Percentiles rank a stretch among this genome's conserved stretches.
phyloP scores from a whole-genome alignment of 768 basidiomycete species.

The Trametes coccinea region DNA sequence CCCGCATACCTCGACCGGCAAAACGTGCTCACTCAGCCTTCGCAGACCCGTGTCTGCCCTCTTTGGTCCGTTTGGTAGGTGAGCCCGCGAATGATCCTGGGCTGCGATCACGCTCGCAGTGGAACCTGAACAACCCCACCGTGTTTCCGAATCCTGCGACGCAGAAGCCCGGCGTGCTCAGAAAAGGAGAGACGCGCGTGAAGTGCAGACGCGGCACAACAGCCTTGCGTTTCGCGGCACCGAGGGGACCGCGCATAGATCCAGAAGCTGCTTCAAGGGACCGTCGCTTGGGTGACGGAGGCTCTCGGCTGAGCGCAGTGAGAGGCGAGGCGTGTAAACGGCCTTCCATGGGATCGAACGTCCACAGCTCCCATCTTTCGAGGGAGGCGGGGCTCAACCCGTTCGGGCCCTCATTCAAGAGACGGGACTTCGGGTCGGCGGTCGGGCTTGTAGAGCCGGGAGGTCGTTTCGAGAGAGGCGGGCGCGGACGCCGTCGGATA shows the following conservation, averaged over 20 bases:
- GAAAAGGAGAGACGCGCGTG: slow-evolving; percentile 69
- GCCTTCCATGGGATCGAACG: slow-evolving; percentile 58
- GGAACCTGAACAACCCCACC: slow-evolving; percentile 53
- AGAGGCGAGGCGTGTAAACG: slow-evolving; percentile 53
- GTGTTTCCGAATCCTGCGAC: slow-evolving; percentile 83
- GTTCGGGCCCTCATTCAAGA: slow-evolving; percentile 19
- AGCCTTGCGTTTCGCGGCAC: slow-evolving; percentile 17
- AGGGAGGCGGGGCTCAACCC: slow-evolving; percentile 66
- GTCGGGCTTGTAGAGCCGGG: slow-evolving; percentile 15
- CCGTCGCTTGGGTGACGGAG: slow-evolving; percentile 7
- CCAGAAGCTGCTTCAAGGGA: not conserved
- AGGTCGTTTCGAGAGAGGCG: slow-evolving; percentile 36
- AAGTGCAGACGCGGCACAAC: slow-evolving; percentile 68
- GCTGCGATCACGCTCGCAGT: not conserved
- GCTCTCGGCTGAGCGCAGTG: slow-evolving; percentile 43
- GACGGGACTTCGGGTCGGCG: slow-evolving; percentile 19
- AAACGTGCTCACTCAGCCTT: slow-evolving; percentile 7
- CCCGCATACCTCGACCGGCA: not conserved
- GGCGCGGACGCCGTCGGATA: slow-evolving; percentile 65
- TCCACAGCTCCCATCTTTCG: slow-evolving; percentile 86
- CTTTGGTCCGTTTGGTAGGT: slow-evolving; percentile 10
- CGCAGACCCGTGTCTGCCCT: slow-evolving; percentile 4
- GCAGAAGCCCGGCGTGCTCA: slow-evolving; percentile 49
- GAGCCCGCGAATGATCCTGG: not conserved
- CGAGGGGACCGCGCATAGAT: not conserved